Percentiles rank a stretch among this genome's conserved stretches.
phyloP scores from a whole-genome alignment of 2,329 filamentous ascomycete species.

The Talaromyces piceae region DNA sequence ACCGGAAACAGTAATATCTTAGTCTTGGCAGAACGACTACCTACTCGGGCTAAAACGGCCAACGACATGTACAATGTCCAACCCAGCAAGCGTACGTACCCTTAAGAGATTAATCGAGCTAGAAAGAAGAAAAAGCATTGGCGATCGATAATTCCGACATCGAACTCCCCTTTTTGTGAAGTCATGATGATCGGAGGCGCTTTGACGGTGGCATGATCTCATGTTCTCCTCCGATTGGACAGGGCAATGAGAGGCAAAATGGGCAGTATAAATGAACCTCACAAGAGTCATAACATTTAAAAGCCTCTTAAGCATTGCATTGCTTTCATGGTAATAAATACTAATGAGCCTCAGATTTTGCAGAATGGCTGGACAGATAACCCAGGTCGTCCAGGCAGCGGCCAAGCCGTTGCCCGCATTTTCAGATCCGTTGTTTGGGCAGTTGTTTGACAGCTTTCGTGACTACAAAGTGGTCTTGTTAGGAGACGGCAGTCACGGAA shows the following conservation, averaged over 20 bases:
- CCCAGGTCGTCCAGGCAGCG: constrained; percentile 27
- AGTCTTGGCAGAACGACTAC: background rate
- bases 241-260: constrained; percentile 6
- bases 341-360: background rate
- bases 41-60: background rate
- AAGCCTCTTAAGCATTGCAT: background rate
- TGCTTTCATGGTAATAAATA: background rate
- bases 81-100: background rate
- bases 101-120: too few species aligned
- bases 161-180: background rate
- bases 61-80: background rate
- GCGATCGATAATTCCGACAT: background rate
- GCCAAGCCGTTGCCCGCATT: constrained; percentile 32
- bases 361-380: constrained; percentile 20
- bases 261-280: background rate
- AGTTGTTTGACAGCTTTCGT: constrained; percentile 36
- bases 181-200: constrained; percentile 7
- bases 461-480: constrained; percentile 37
- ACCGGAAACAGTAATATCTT: background rate
- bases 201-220: constrained; percentile 12
- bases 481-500: constrained; percentile 46
- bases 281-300: background rate
- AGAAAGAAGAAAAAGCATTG: background rate
- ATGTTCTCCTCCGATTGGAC: constrained; percentile 4
- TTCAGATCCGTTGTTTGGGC: constrained; percentile 29